Base-by-base conservation (phyloP, 1,284 basidiomycete species). In the Melampsora medusae region DNA sequence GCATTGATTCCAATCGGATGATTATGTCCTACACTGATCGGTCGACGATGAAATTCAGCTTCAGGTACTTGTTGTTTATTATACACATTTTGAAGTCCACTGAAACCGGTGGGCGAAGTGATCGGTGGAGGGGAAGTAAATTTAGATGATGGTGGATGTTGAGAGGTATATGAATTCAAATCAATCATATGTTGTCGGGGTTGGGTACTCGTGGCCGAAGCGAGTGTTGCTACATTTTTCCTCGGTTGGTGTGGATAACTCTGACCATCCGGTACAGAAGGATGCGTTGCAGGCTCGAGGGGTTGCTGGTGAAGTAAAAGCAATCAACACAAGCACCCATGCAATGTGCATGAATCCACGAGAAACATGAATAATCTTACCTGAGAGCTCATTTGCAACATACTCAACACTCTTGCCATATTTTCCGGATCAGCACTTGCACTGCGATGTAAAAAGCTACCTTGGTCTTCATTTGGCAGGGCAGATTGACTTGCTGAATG, bases 341-440 rank as follows among this genome's bases (percentile, higher is more conserved):
- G 35, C 3, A 4, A 35, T 35, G 35, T 9, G 35, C 6, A 12
- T 12, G 38, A 12, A 42, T 42, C 10, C 38, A 42, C 12, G 38
- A 42, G 38, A 62, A 62, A 35, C 33, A 48, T n/a, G 38, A 22
- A 7, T 25, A 62, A 35, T 46, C 73, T 68, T 28, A 76, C 73
- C 68, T 76, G 67, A 2, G 73, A 76, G 31, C 73, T 76, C 73
- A 76, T 68, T 69, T 76, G 73, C 50, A 76, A 65, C 73, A 76
- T 76, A 42, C 66, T 68, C 50, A 76, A 61, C 33, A 76, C 73
- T 49, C 73, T 50, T 31, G 73, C 73, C 73, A 76, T 76, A 53
- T 76, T 76, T 28, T 76, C 73, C 3, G 73, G 73, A 69, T 76
- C 73, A 33, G 46, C 73, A 35, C 73, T 76, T 12, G 65, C 53